Evolutionary conservation across 2,329 filamentous ascomycete species (phyloP), one percentile per base, ranked within the genome.

Genomic region (Ophiocordyceps sinensis): DNA sequence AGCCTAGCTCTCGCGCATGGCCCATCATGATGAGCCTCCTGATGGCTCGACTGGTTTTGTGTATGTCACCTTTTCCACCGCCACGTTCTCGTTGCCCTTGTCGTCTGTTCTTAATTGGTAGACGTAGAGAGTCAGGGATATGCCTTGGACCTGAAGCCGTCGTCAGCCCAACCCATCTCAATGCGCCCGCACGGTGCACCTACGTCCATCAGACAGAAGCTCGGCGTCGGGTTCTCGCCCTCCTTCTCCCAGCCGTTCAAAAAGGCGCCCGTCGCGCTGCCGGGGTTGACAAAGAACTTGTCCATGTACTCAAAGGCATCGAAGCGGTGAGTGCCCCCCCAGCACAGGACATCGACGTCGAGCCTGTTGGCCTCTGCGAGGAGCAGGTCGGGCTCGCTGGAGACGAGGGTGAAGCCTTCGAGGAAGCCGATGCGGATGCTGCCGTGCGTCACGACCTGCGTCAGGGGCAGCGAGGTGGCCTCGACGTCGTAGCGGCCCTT

Each of bases 161-260:
- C 14, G 28, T 41, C 21, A 43, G 34, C 15, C 26, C 19, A 28
- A 5, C 13, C 21, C 37, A 17, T 8, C 9, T 12, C 12, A 17
- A 8, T 13, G 21, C 19, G 3, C 12, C 13, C 36, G 36, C 13
- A 5, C 11, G 11, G 23, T 12, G 37, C 11, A 81, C 86, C 68
- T 62, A 95, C 88, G 73, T 96, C 89, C 89, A 96, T 95, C 60
- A 96, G 65, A 56, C 91, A 94, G 63, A 96, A 95, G 59, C 87
- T 94, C 23, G 89, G 89, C 43, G 79, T 80, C 21, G 82, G 83
- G 42, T 89, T 83, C 55, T 84, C 77, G n/a, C 64, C 68, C 34
- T 72, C 73, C 40, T 65, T 64, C 17, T 64, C 65, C 70, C 73
- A 79, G 17, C 72, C 70, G 1, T 71, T 71, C 19, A 71, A 65